A percentile compares a stretch with the other conserved stretches of the same genome.
phyloP scores from a whole-genome alignment of 1,139 yeast genomes.

The Entelexis sorbosivorans region DNA sequence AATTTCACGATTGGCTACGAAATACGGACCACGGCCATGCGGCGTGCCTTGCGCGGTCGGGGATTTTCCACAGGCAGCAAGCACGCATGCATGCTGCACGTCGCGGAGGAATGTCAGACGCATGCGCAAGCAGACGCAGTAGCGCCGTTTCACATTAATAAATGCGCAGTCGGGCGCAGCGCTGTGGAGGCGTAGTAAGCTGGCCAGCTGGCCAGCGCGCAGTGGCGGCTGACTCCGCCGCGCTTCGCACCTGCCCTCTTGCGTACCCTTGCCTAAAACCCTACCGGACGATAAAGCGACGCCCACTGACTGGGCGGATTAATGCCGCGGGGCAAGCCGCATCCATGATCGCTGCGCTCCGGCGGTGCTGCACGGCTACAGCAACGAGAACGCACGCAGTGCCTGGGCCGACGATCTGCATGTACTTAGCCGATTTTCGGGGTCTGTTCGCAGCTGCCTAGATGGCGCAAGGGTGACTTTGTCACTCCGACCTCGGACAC shows the following conservation, averaged over 20 bases:
- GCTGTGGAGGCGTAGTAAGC: not conserved
- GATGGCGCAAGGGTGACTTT: too few relatives aligned
- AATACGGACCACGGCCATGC: too few relatives aligned
- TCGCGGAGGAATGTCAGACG: not conserved
- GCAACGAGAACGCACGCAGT: not conserved
- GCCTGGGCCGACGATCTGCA: not conserved
- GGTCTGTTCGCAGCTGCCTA: too few relatives aligned
- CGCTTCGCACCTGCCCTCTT: not conserved
- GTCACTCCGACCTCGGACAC: too few relatives aligned
- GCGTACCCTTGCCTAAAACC: not conserved
- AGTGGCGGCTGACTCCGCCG: not conserved
- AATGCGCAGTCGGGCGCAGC: not conserved
- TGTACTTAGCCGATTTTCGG: not conserved
- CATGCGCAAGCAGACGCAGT: not conserved
- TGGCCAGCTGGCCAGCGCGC: not conserved
- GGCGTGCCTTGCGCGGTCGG: too few relatives aligned
- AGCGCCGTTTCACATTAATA: not conserved
- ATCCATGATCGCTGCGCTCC: not conserved
- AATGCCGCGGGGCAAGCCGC: constrained; percentile 4
- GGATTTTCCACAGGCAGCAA: too few relatives aligned
- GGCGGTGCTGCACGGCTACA: not conserved
- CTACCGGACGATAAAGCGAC: not conserved
- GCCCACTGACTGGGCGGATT: not conserved
- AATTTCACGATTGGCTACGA: too few relatives aligned
- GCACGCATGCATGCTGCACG: not conserved